phyloP scores from a whole-genome alignment of 441 rosid species.

The Flueggea neowawraea region DNA sequence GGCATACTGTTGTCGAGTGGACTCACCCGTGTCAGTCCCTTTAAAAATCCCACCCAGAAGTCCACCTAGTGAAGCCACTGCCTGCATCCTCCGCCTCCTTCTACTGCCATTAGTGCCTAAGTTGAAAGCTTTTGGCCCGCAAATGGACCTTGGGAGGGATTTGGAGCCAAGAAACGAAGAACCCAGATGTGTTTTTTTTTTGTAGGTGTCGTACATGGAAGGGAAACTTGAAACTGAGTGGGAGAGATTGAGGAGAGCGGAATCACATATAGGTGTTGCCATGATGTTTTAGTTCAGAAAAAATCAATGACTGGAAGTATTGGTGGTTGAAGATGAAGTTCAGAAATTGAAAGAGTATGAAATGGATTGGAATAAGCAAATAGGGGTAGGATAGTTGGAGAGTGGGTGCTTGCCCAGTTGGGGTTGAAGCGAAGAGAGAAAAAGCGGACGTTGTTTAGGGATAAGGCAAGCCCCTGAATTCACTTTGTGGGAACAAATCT shows the following conservation, averaged over 20 bases:
- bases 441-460: too few relatives aligned
- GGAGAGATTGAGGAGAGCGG: constrained; percentile 26
- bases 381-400: too few relatives aligned
- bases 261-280: constrained; percentile 58
- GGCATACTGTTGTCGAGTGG: constrained; percentile 80
- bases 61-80: constrained; percentile 76
- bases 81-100: constrained; percentile 28
- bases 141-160: constrained; percentile 14
- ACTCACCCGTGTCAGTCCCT: constrained; percentile 81
- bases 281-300: constrained; percentile 17
- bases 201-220: constrained; percentile 27
- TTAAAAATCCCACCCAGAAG: constrained; percentile 82
- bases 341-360: too few relatives aligned
- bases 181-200: constrained; percentile 22
- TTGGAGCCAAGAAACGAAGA: constrained; percentile 40
- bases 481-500: too few relatives aligned
- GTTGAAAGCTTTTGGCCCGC: constrained; percentile 22
- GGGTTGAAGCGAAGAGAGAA: too few relatives aligned
- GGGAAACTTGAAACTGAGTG: constrained; percentile 35
- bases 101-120: constrained; percentile 4
- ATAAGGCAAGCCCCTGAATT: too few relatives aligned
- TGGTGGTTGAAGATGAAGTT: too few relatives aligned
- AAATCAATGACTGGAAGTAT: too few relatives aligned
- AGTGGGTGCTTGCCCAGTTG: too few relatives aligned
- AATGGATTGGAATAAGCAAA: too few relatives aligned